Percentiles rank a stretch among this genome's conserved stretches.
Conservation (phyloP, 257 asterid genomes). For the Capsicum pubescens region DNA sequence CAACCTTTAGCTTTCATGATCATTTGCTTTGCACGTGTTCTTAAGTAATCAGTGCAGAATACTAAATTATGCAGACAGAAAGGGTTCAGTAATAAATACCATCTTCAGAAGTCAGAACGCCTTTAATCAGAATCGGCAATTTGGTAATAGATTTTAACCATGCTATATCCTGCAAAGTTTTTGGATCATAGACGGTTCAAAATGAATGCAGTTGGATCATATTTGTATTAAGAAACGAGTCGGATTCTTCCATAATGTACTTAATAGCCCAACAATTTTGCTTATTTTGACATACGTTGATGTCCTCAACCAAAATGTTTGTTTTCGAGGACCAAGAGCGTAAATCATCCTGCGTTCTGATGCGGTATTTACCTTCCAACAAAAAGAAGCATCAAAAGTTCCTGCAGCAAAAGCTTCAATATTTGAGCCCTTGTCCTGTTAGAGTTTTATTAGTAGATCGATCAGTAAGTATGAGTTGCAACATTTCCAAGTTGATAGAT, state of each 20-base stretch:
- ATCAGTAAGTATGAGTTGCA: background rate
- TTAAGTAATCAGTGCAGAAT: background rate
- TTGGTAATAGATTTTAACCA: slow-evolving; percentile 70
- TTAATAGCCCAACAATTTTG: background rate
- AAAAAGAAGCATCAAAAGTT: slow-evolving; percentile 50
- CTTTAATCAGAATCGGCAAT: slow-evolving; percentile 65
- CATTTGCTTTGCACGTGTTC: background rate
- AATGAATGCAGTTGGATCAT: background rate
- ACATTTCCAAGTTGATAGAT: background rate
- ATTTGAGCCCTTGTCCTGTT: slow-evolving; percentile 59
- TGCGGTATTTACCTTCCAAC: slow-evolving; percentile 53
- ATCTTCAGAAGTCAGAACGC: slow-evolving; percentile 68
- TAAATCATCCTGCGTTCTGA: background rate
- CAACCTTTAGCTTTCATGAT: background rate
- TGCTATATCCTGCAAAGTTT: slow-evolving; percentile 57
- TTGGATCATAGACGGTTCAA: background rate
- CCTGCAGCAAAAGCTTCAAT: slow-evolving; percentile 58
- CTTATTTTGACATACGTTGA: background rate
- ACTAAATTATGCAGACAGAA: background rate
- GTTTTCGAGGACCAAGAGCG: background rate
- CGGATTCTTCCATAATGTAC: background rate
- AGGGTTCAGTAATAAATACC: slow-evolving; percentile 40
- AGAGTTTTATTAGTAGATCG: background rate
- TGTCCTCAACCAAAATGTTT: slow-evolving; percentile 13
- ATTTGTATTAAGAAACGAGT: background rate